Evolutionary conservation across 805 yeast genomes (phyloP).

Genomic region (Lachancea fermentati): DNA sequence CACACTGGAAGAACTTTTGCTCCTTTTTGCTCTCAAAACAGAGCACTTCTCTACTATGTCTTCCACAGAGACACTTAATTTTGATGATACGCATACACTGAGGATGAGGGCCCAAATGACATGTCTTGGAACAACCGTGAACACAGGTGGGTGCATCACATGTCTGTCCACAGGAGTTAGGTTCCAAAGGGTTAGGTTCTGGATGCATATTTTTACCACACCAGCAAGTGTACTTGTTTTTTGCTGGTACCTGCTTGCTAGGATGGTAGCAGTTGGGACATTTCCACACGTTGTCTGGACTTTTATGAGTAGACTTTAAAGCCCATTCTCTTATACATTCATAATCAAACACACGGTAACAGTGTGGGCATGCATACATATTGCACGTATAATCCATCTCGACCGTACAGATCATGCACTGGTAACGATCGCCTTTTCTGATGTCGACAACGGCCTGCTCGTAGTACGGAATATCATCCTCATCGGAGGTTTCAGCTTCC

Average conservation of each 20-base stretch:
- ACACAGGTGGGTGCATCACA: conserved; percentile 62
- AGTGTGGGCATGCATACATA: conserved; percentile 74
- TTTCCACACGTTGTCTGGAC: conserved; percentile 60
- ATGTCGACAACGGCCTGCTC: conserved; percentile 31
- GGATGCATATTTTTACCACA: conserved; percentile 79
- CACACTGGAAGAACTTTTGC: conserved; percentile 54
- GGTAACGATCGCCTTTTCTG: conserved; percentile 53
- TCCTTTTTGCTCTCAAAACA: conserved; percentile 57
- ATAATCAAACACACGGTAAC: conserved; percentile 80
- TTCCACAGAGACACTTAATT: conserved; percentile 71
- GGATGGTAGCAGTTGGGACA: conserved; percentile 65
- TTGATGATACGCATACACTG: conserved; percentile 70
- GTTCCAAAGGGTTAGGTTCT: conserved; percentile 47
- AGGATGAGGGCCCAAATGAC: conserved; percentile 91
- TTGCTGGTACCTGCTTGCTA: conserved; percentile 47
- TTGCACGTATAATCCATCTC: conserved; percentile 61
- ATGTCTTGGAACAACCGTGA: conserved; percentile 67
- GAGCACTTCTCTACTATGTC: conserved; percentile 62
- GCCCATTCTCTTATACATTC: conserved; percentile 90
- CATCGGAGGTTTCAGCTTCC: conserved; percentile 11
- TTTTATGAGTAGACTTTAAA: conserved; percentile 60
- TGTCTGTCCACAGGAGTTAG: conserved; percentile 86
- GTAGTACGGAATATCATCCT: conserved; percentile 25
- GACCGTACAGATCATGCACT: conserved; percentile 84
- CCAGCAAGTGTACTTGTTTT: conserved; percentile 60